Conservation (phyloP, 1,284 basidiomycete species). For the Irpex sp. region DNA sequence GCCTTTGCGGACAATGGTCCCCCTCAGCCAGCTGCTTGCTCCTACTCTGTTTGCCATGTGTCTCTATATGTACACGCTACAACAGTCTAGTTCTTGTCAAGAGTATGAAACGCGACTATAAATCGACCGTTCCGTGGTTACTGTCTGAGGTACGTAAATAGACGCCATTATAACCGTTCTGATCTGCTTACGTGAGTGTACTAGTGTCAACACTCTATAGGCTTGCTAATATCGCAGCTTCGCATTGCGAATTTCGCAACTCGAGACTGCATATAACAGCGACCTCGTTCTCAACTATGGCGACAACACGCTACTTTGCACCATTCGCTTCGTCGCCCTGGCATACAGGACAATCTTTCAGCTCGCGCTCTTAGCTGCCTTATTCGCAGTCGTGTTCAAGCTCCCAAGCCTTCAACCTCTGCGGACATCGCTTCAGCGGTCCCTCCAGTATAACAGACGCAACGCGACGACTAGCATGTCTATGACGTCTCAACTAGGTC, state of each 20-base stretch:
- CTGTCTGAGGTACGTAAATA: background rate
- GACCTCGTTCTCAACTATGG: background rate
- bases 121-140: too few relatives aligned
- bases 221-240: background rate
- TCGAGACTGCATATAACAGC: background rate
- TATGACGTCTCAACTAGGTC: conserved; percentile 7
- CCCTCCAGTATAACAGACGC: background rate
- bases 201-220: background rate
- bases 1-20: conserved; percentile 69
- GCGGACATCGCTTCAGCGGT: background rate
- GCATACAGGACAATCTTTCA: background rate
- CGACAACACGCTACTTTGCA: background rate
- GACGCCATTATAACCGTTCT: background rate
- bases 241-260: background rate
- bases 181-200: background rate
- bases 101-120: background rate
- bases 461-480: background rate
- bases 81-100: background rate
- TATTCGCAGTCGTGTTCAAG: background rate
- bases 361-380: background rate
- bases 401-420: background rate
- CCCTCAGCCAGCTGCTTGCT: conserved; percentile 53
- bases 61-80: background rate
- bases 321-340: background rate
- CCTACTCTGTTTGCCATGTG: conserved; percentile 9